Evolutionary conservation across 208 protist genomes (phyloP), one percentile per base, ranked within the genome.

Genomic region (Zelonia costaricensis): DNA sequence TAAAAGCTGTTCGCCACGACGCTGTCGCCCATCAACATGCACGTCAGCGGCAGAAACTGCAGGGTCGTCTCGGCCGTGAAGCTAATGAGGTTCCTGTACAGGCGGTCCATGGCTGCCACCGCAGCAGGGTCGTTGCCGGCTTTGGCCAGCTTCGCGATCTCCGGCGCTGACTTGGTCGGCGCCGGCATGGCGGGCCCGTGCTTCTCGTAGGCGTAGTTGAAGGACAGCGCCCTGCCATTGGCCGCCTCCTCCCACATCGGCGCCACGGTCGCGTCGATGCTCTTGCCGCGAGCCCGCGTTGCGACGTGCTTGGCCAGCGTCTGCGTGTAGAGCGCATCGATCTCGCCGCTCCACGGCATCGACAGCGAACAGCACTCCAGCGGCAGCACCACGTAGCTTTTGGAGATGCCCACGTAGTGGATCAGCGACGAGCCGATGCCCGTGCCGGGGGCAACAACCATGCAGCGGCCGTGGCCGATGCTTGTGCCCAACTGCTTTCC

Each of bases 381-480:
- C 7, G 85, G 58, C 20, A 88, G 33, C 15, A 92, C 81, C 7
- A 69, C 40, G 53, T 81, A 76, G 13, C 48, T 46, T 36, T 80
- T 48, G 13, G 51, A 44, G 27, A 63, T 22, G 25, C 65, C 69
- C 45, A 69, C 36, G 78, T 86, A 84, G 57, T 84, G 48, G 36
- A 92, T 84, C 16, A 88, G 67, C 20, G 81, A 82, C 44, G 67
- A 78, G 35, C 85, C 85, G 38, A 92, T 60, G 1, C 85, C 85
- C 2, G 81, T 92, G 45, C 85, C 85, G 0, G 74, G 85, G 4
- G 78, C 80, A 8, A 81, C 38, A 10, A 92, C 77, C 20, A 88
- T 35, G 68, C 78, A 84, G 47, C 65, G 68, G 1, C 84, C 84
- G 13, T 45, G 39, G 23, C 78, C 80, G 16, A 91, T 57, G 9